phyloP scores from a whole-genome alignment of 192 early-diverging fungal species.

The Coemansia sp. region DNA sequence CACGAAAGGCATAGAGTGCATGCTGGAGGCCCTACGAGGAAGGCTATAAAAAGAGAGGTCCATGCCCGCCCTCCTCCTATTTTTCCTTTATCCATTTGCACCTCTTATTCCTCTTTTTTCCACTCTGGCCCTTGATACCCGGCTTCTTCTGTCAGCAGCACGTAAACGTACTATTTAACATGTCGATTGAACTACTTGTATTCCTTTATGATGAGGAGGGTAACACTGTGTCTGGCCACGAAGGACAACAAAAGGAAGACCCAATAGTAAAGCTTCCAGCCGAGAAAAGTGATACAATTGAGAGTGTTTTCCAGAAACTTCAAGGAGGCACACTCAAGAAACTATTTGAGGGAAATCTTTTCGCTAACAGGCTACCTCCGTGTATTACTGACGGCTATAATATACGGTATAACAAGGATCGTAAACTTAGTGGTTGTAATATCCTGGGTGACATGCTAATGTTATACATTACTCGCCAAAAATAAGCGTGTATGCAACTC shows the following conservation, averaged over 20 bases:
- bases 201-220: not conserved
- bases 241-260: not conserved
- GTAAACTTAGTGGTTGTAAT: no score
- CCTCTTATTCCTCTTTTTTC: not conserved
- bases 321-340: not conserved
- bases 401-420: not conserved
- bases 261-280: not conserved
- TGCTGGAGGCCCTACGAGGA: not conserved
- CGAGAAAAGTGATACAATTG: not conserved
- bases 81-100: not conserved
- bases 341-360: not conserved
- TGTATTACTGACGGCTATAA: not conserved
- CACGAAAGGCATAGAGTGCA: not conserved
- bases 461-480: not conserved
- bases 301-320: not conserved
- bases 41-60: not conserved
- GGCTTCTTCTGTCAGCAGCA: not conserved
- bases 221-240: not conserved
- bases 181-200: not conserved
- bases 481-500: not conserved
- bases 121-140: not conserved
- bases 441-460: no score
- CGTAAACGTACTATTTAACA: not conserved
- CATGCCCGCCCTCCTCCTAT: not conserved
- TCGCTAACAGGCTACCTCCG: not conserved